phyloP scores from a whole-genome alignment of 2,329 filamentous ascomycete genomes.

The Colletotrichum liaoningense region DNA sequence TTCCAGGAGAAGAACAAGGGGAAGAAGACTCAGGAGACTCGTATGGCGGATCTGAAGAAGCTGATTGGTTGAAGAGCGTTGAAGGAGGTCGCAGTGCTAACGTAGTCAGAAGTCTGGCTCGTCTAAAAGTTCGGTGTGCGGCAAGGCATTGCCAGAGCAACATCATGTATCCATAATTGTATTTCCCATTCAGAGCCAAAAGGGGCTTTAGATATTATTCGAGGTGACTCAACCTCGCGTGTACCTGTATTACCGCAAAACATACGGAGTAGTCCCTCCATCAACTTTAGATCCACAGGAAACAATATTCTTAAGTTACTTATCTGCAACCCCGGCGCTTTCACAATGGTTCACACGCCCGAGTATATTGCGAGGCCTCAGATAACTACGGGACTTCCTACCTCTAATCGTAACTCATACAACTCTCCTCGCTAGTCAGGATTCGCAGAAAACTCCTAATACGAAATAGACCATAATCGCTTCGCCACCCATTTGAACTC shows the following conservation, averaged over 20 bases:
- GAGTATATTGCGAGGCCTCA: not conserved
- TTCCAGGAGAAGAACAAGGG: slow-evolving; percentile 78
- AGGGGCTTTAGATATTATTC: not conserved
- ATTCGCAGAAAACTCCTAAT: not conserved
- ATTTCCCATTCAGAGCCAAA: not conserved
- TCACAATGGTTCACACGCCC: not conserved
- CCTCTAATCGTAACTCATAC: not conserved
- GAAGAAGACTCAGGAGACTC: slow-evolving; percentile 67
- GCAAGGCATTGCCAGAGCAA: not conserved
- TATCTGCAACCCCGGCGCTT: not conserved
- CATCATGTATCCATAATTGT: not conserved
- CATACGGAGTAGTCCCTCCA: not conserved
- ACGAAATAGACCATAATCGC: not conserved
- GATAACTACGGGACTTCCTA: not conserved
- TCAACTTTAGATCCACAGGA: not conserved
- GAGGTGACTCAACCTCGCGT: not conserved
- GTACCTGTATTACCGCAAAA: not conserved
- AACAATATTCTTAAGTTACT: not conserved
- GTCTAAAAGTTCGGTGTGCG: not conserved
- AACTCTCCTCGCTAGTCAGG: not conserved
- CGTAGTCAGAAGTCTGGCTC: not conserved
- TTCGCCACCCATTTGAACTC: not conserved
- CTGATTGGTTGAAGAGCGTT: slow-evolving; percentile 49
- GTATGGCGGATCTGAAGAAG: slow-evolving; percentile 66
- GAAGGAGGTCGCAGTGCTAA: not conserved